phyloP scores from a whole-genome alignment of 331 rosid species.

The Telfairia occidentalis region DNA sequence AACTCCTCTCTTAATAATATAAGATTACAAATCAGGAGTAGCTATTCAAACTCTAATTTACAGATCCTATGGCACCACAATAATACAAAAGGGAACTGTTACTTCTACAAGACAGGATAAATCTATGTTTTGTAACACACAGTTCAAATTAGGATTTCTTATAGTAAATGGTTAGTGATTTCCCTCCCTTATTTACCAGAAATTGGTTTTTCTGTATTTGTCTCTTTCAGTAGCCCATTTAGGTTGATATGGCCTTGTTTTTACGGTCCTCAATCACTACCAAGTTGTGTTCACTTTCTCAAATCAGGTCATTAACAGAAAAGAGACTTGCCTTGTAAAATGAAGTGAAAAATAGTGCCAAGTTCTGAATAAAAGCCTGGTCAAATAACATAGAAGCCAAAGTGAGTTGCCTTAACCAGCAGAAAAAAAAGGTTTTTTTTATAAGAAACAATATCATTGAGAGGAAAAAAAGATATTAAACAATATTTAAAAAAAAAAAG shows the following conservation, averaged over 20 bases:
- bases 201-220: background rate
- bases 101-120: background rate
- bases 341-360: constrained; percentile 89
- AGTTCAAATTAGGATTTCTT: background rate
- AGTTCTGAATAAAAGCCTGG: constrained; percentile 87
- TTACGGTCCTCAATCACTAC: background rate
- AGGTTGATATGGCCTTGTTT: background rate
- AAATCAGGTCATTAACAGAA: background rate
- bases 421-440: constrained; percentile 4
- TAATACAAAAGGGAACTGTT: background rate
- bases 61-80: background rate
- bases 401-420: constrained; percentile 8
- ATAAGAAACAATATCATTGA: too few species aligned
- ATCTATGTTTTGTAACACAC: background rate
- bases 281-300: background rate
- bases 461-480: background rate
- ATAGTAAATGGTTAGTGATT: background rate
- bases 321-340: constrained; percentile 56
- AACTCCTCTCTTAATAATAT: background rate
- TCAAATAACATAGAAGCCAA: background rate
- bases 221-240: background rate
- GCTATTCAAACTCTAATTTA: background rate
- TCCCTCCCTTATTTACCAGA: background rate
- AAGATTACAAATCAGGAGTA: background rate
- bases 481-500: background rate